Conservation (phyloP, 495 filamentous ascomycete species). For the Letharia columbiana region DNA sequence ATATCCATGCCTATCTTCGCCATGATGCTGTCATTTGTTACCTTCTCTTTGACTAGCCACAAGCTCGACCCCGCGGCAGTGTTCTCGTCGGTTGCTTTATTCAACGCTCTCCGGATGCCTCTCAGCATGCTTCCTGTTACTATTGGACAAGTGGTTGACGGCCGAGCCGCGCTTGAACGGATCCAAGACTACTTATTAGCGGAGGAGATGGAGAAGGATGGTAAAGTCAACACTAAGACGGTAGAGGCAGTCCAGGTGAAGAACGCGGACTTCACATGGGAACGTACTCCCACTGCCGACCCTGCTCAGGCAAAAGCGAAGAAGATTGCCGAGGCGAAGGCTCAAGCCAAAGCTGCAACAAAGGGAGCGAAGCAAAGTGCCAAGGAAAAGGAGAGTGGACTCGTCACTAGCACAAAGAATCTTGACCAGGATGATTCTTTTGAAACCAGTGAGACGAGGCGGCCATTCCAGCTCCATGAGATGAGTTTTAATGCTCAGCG, state of each 20-base stretch:
- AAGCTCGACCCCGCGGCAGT: constrained; percentile 65
- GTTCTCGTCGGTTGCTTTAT: constrained; percentile 86
- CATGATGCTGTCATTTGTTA: constrained; percentile 90
- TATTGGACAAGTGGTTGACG: constrained; percentile 78
- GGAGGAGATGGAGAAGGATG: constrained; percentile 73
- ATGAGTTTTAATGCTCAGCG: constrained; percentile 68
- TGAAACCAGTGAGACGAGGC: constrained; percentile 20
- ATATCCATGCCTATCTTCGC: constrained; percentile 78
- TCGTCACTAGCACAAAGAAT: constrained; percentile 25
- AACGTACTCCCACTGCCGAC: constrained; percentile 59
- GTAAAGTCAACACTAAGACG: constrained; percentile 48
- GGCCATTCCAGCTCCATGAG: constrained; percentile 69
- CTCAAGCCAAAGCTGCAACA: constrained; percentile 27
- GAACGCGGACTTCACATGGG: constrained; percentile 81
- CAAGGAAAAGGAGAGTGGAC: constrained; percentile 16
- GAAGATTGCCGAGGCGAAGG: constrained; percentile 32
- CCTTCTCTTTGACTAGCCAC: constrained; percentile 69
- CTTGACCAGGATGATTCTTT: constrained; percentile 39
- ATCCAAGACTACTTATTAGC: constrained; percentile 78
- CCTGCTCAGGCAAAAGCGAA: constrained; percentile 30
- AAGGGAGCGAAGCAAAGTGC: constrained; percentile 32
- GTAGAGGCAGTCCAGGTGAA: constrained; percentile 61
- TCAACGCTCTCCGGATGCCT: constrained; percentile 81
- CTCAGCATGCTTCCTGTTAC: constrained; percentile 79
- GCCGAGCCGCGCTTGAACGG: constrained; percentile 68